Base-by-base conservation (phyloP, 129 eudicot genomes). In the Centrapalus pauciflorus region DNA sequence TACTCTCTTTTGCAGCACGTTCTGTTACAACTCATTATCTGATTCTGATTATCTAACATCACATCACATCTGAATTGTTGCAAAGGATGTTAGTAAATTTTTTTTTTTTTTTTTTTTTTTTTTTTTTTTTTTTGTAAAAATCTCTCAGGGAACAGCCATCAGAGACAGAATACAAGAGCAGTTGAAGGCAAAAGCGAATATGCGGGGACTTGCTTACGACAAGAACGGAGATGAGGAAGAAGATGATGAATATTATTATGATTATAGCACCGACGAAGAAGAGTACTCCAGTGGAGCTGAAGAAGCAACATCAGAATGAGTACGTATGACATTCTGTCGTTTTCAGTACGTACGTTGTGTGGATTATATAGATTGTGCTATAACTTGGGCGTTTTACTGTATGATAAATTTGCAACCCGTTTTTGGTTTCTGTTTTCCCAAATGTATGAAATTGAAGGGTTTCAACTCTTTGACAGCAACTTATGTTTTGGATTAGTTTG, bases 151-250 rank as follows among this genome's bases (percentile, higher is more conserved):
- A 49, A 90, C 95, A 4, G 97, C 92, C 43, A 90, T 90, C 35
- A 87, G 95, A 55, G 93, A 87, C 70, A 66, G 95, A 49, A 90
- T 90, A 77, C 95, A 84, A 64, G 97, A 86, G 60, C 84, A 81
- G n/a, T 43, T 90, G 14, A 79, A 80, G 68, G 81, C 84, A 19
- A 81, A 81, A 46, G 76, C 70, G 34, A 74, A 77, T 59, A 64
- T 50, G 26, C 74, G 57, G 58, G 77, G 49, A 26, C 70, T 84
- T 23, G 3, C 68, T 4, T 71, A 55, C 27, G 86, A 83, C 48
- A 70, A 70, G 50, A 73, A 73, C 1, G 78, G 70, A 40, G 38
- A 61, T 4, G 73, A 43, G 0, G 72, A 71, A 30, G 80, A 76
- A 7, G 76, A 75, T 1, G 84, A 71, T 26, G 81, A 83, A 41